Conservation (phyloP, 345 rosid genomes). For the Populus pruinosa region DNA sequence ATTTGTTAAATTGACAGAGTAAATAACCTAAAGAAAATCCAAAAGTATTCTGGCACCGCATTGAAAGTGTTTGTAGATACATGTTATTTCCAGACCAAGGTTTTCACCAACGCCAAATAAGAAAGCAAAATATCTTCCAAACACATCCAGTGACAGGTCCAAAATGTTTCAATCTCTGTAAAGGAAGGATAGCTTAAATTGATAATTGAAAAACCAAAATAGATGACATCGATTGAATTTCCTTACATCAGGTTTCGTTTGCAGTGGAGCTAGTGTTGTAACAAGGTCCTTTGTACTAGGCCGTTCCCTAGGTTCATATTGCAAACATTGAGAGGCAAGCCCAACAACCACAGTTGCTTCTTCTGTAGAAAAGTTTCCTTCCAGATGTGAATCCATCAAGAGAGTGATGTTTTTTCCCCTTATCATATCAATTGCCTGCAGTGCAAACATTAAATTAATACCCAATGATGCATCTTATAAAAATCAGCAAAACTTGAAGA, state of each 20-base stretch:
- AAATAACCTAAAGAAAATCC: neutral
- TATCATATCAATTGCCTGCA: slow-evolving; percentile 96
- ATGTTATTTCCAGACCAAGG: too few relatives aligned
- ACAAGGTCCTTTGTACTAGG: slow-evolving; percentile 80
- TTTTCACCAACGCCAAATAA: too few relatives aligned
- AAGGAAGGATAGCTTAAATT: neutral
- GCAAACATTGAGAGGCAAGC: slow-evolving; percentile 84
- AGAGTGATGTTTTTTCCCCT: slow-evolving; percentile 62
- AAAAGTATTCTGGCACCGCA: too few relatives aligned
- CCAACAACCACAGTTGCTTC: slow-evolving; percentile 78
- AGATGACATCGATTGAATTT: slow-evolving; percentile 2
- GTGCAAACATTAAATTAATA: slow-evolving; percentile 12
- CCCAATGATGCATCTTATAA: neutral
- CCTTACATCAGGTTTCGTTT: slow-evolving; percentile 78
- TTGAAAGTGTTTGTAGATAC: too few relatives aligned
- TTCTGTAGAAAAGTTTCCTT: slow-evolving; percentile 83
- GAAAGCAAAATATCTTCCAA: too few relatives aligned
- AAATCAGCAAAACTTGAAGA: neutral
- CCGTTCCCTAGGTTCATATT: slow-evolving; percentile 92
- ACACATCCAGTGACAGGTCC: neutral
- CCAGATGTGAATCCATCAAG: slow-evolving; percentile 92
- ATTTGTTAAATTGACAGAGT: neutral
- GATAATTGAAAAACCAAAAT: neutral
- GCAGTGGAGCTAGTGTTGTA: slow-evolving; percentile 67
- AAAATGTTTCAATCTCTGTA: neutral